phyloP scores from a whole-genome alignment of 2,329 filamentous ascomycete species.

The Claviceps sp. region DNA sequence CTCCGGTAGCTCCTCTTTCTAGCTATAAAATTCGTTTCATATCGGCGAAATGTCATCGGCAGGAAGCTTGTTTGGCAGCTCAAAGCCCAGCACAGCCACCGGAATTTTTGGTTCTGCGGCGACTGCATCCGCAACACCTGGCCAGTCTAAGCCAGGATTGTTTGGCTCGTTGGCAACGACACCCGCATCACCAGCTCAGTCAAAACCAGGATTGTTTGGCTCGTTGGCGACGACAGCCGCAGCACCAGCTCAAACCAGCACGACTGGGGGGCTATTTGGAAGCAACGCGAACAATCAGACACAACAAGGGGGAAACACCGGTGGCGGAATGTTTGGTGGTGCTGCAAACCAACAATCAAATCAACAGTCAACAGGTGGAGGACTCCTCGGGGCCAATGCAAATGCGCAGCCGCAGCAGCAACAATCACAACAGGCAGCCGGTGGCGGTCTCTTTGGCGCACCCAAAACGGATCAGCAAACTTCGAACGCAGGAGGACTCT shows the following conservation, averaged over 20 bases:
- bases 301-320: neutral
- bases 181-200: too few species aligned
- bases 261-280: slow-evolving; percentile 16
- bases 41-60: slow-evolving; percentile 22
- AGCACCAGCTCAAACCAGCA: slow-evolving; percentile 9
- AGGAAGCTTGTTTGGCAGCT: slow-evolving; percentile 23
- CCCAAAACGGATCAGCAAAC: slow-evolving; percentile 9
- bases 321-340: slow-evolving; percentile 4
- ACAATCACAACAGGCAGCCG: slow-evolving; percentile 15
- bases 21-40: slow-evolving; percentile 13
- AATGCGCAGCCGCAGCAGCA: slow-evolving; percentile 12
- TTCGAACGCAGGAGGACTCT: slow-evolving; percentile 8
- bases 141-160: slow-evolving; percentile 6
- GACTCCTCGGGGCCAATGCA: slow-evolving; percentile 20
- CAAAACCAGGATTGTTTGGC: slow-evolving; percentile 15
- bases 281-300: slow-evolving; percentile 9
- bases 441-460: slow-evolving; percentile 18
- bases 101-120: slow-evolving; percentile 20
- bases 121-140: neutral
- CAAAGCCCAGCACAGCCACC: slow-evolving; percentile 14
- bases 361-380: slow-evolving; percentile 12
- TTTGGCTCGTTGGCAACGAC: slow-evolving; percentile 17
- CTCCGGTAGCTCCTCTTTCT: slow-evolving; percentile 15
- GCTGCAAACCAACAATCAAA: slow-evolving; percentile 13
- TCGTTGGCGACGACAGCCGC: slow-evolving; percentile 13